A percentile compares a stretch with the other conserved stretches of the same genome.
phyloP scores from a whole-genome alignment of 176 grass and related monocot species.

The Aechmea fasciata region DNA sequence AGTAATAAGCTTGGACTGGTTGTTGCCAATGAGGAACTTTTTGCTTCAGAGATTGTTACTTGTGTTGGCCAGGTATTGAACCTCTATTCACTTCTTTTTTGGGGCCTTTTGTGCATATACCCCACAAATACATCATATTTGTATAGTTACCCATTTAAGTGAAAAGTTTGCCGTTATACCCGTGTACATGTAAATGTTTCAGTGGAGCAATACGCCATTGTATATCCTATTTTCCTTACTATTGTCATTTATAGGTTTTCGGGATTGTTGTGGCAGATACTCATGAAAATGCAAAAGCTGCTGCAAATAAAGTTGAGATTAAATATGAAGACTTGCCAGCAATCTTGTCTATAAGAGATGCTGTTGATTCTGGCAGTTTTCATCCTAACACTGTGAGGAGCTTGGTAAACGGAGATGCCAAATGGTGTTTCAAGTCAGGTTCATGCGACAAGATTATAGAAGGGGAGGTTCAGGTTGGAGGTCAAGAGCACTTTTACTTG shows the following conservation, averaged over 20 bases:
- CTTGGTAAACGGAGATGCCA: slow-evolving; percentile 66
- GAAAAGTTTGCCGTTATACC: too few species aligned
- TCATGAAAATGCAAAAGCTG: slow-evolving; percentile 82
- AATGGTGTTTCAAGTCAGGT: slow-evolving; percentile 53
- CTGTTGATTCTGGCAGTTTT: slow-evolving; percentile 59
- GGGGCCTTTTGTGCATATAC: neutral
- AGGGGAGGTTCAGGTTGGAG: slow-evolving; percentile 68
- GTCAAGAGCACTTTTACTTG: slow-evolving; percentile 98
- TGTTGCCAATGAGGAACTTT: slow-evolving; percentile 76
- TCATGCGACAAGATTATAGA: slow-evolving; percentile 58
- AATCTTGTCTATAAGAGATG: slow-evolving; percentile 80
- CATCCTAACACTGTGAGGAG: slow-evolving; percentile 65
- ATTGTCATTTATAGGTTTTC: slow-evolving; percentile 50
- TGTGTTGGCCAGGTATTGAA: slow-evolving; percentile 90
- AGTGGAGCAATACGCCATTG: neutral
- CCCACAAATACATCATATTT: neutral
- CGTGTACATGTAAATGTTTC: neutral
- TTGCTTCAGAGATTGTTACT: slow-evolving; percentile 76
- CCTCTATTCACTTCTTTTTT: neutral
- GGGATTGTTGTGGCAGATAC: slow-evolving; percentile 96
- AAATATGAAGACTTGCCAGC: slow-evolving; percentile 77
- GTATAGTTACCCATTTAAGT: too few species aligned
- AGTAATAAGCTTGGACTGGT: slow-evolving; percentile 57
- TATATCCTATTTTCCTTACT: slow-evolving; percentile 14
- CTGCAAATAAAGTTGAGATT: slow-evolving; percentile 64